phyloP scores from a whole-genome alignment of 2,329 filamentous ascomycete genomes.

The Beauveria australis region DNA sequence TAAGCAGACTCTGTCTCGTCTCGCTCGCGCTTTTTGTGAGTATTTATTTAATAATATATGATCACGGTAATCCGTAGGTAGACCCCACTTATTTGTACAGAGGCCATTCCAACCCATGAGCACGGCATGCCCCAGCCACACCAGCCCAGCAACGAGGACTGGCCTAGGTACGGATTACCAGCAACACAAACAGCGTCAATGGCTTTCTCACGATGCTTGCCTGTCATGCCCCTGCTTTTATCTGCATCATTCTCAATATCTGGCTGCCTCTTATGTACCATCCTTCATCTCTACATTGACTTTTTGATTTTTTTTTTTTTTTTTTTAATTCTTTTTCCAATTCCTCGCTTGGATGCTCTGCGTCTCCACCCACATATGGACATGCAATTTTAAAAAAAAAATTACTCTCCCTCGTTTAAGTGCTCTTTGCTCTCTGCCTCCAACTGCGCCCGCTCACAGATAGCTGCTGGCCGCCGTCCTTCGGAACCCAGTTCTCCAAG shows the following conservation, averaged over 20 bases:
- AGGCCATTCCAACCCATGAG: background rate
- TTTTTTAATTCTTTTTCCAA: background rate
- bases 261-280: background rate
- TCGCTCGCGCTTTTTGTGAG: background rate
- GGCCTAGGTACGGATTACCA: too few species aligned
- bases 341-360: background rate
- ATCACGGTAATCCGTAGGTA: too few species aligned
- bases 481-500: background rate
- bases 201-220: background rate
- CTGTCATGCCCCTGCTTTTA: background rate
- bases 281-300: background rate
- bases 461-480: background rate
- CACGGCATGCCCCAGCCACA: background rate
- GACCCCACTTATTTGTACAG: too few species aligned
- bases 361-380: background rate
- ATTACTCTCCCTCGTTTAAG: background rate
- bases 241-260: too few species aligned
- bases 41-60: too few species aligned
- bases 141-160: background rate
- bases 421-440: background rate
- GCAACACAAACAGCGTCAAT: background rate
- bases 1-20: background rate
- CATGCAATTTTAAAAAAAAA: slow-evolving; percentile 7
- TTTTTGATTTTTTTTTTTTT: background rate
- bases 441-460: background rate